phyloP scores from a whole-genome alignment of 1,284 basidiomycete genomes.

The Cryptococcus deneoformans region DNA sequence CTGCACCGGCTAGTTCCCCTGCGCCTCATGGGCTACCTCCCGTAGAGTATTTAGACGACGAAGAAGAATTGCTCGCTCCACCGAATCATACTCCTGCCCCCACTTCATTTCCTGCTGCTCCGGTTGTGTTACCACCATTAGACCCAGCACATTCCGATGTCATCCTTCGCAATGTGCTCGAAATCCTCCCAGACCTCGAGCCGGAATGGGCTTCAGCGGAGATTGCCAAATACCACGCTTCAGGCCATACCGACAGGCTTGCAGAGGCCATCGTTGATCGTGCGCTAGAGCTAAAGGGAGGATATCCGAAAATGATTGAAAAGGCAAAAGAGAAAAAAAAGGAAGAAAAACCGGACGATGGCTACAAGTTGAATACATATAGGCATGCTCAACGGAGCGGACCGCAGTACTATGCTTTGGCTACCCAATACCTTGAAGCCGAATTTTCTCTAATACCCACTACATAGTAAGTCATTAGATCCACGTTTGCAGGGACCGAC shows the following conservation, averaged over 20 bases:
- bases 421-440: conserved; percentile 17
- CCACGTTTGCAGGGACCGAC: not conserved
- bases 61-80: not conserved
- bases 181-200: conserved; percentile 41
- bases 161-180: conserved; percentile 30
- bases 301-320: conserved; percentile 27
- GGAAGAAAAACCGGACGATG: conserved; percentile 11
- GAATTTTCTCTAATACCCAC: conserved; percentile 22
- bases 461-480: conserved; percentile 21
- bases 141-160: conserved; percentile 7
- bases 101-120: not conserved
- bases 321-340: conserved; percentile 10
- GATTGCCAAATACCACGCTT: conserved; percentile 8
- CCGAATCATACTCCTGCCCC: not conserved
- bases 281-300: conserved; percentile 28
- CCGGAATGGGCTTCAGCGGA: conserved; percentile 19
- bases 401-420: conserved; percentile 11
- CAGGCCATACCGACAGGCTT: conserved; percentile 2
- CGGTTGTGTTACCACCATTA: not conserved
- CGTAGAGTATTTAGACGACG: no score
- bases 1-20: no score
- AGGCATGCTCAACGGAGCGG: conserved; percentile 20
- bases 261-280: conserved; percentile 17
- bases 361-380: conserved; percentile 21
- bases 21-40: no score